These are phyloP conservation scores for Alnus glutinosa DNA, from an alignment of 306 rosid species.

Conservation along the genomic window DNA sequence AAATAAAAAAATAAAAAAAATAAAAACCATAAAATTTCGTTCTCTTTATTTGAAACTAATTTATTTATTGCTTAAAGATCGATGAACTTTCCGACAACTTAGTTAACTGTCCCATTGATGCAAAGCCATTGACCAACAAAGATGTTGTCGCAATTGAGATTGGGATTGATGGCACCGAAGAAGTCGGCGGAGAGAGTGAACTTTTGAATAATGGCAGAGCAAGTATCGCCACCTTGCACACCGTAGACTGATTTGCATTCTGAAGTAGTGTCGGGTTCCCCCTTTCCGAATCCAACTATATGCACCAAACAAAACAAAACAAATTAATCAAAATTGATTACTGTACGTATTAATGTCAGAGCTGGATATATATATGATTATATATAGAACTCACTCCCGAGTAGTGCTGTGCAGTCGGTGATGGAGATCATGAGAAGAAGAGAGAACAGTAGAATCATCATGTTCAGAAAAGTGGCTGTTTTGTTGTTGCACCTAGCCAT, in stretches of 20 bases:
- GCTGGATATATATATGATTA: background rate
- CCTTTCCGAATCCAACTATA: background rate
- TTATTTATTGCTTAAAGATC: background rate
- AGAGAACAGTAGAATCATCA: constrained; percentile 16
- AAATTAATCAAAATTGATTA: no score
- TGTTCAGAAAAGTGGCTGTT: background rate
- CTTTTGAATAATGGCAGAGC: background rate
- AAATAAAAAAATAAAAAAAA: no score
- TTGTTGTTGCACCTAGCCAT: constrained; percentile 9
- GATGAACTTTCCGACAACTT: background rate
- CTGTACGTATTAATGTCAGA: no score
- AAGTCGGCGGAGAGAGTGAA: background rate
- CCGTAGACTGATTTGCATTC: constrained; percentile 9
- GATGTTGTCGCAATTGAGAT: constrained; percentile 13
- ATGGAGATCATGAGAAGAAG: constrained; percentile 7
- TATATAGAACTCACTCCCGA: background rate
- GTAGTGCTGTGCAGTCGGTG: background rate
- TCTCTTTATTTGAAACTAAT: no score
- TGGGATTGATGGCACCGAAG: constrained; percentile 20
- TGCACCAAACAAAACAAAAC: no score
- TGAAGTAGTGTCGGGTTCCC: no score
- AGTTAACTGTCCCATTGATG: constrained; percentile 2
- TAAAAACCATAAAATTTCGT: no score
- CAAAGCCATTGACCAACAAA: constrained; percentile 29
- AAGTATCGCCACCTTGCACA: constrained; percentile 15